Evolutionary conservation across 2,329 filamentous ascomycete genomes (phyloP).

Genomic region (Penicillium expansum): DNA sequence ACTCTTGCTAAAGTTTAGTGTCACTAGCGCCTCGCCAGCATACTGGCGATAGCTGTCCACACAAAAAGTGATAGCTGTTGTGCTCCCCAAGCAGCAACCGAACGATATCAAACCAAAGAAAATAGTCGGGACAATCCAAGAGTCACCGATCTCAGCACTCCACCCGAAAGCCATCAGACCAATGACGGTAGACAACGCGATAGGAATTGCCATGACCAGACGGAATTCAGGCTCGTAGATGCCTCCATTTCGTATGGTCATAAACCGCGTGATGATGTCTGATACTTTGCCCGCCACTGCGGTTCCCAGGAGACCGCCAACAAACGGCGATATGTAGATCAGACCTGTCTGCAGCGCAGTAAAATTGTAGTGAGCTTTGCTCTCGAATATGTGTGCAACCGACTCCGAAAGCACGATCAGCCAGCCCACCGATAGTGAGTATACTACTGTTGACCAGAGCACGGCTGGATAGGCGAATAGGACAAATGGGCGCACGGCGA

Average conservation of each 20-base stretch:
- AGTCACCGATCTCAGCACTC: slow-evolving; percentile 71
- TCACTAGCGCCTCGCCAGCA: slow-evolving; percentile 89
- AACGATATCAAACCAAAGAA: slow-evolving; percentile 94
- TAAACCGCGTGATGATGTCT: slow-evolving; percentile 76
- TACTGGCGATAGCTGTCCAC: slow-evolving; percentile 93
- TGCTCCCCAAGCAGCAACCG: slow-evolving; percentile 84
- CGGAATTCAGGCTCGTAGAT: slow-evolving; percentile 94
- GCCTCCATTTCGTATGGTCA: slow-evolving; percentile 84
- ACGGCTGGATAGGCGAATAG: slow-evolving; percentile 85
- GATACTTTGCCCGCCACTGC: slow-evolving; percentile 85
- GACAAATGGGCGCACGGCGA: slow-evolving; percentile 75
- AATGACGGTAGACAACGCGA: slow-evolving; percentile 72
- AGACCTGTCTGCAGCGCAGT: slow-evolving; percentile 75
- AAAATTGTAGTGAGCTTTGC: slow-evolving; percentile 71
- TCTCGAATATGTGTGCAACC: slow-evolving; percentile 74
- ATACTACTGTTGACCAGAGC: slow-evolving; percentile 82
- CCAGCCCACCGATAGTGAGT: slow-evolving; percentile 88
- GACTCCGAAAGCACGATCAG: slow-evolving; percentile 91
- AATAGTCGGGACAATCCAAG: slow-evolving; percentile 87
- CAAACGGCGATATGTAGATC: slow-evolving; percentile 84
- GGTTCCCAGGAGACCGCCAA: slow-evolving; percentile 86
- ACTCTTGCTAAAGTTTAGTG: slow-evolving; percentile 90
- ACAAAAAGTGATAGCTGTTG: slow-evolving; percentile 88
- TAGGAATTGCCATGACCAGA: slow-evolving; percentile 79
- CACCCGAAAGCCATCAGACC: slow-evolving; percentile 97